These are phyloP conservation scores for Acacia pycnantha DNA, from an alignment of 331 rosid species.

Conservation along the genomic window DNA sequence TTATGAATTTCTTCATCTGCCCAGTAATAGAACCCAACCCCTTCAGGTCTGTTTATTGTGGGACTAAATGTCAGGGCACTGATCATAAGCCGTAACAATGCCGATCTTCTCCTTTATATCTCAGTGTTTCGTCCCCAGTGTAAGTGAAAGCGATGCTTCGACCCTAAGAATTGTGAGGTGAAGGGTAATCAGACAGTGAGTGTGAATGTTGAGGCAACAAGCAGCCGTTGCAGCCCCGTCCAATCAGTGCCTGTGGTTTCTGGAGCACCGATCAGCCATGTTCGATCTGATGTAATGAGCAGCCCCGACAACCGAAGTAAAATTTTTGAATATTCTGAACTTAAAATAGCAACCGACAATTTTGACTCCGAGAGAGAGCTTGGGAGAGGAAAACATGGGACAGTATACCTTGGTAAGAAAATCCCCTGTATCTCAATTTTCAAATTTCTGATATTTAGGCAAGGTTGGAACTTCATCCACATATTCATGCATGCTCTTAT, in stretches of 20 bases:
- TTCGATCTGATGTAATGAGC: neutral
- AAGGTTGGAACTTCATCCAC: neutral
- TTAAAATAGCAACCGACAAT: conserved; percentile 53
- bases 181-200: neutral
- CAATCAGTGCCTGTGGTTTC: conserved; percentile 22
- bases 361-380: conserved; percentile 54
- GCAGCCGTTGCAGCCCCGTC: neutral
- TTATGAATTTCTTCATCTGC: neutral
- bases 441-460: conserved; percentile 5
- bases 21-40: neutral
- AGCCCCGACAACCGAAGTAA: neutral
- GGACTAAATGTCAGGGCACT: too few species aligned
- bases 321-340: conserved; percentile 56
- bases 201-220: conserved; percentile 16
- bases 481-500: neutral
- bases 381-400: conserved; percentile 78
- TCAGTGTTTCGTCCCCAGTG: conserved; percentile 28
- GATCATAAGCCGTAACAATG: conserved; percentile 14
- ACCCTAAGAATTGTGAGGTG: conserved; percentile 8
- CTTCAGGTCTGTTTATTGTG: neutral
- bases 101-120: conserved; percentile 18
- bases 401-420: conserved; percentile 63
- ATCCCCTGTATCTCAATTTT: conserved; percentile 5
- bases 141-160: conserved; percentile 2
- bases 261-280: conserved; percentile 13